Evolutionary conservation across 2,329 filamentous ascomycete genomes (phyloP), one percentile per base, ranked within the genome.

Genomic region (Colletotrichum sp.): DNA sequence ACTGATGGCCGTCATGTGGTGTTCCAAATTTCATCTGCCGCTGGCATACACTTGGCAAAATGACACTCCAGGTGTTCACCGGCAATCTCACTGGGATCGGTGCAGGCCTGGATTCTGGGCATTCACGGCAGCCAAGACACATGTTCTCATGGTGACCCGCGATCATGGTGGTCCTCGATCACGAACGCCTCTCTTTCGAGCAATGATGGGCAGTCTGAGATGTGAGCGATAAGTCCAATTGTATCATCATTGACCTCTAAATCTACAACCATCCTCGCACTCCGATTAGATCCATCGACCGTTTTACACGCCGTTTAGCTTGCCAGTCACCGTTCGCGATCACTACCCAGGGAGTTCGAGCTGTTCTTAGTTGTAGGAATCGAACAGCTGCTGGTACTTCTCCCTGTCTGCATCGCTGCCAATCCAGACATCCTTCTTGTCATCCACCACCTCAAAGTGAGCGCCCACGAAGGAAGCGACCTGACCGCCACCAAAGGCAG

Each of bases 401-500:
- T 70, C 13, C 6, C 64, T 65, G 9, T 67, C 78, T 3, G 64
- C 55, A 18, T 73, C 67, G 9, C 79, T 77, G 0, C 81, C 81
- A 3, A 78, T 59, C 81, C 81, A 83, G 6, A 81, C 78, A 73
- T 80, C 79, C n/a, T 69, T 74, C 0, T 57, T 76, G 28, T 66
- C 59, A 13, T 82, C 77, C 1, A 83, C 78, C 3, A 78, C 79
- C 67, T 82, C 81, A 4, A 83, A 66, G 12, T 82, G 69, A 15
- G 68, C 73, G 4, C 81, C 81, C 13, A 81, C 69, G 15, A 78
- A 82, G 0, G 79, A 81, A 1, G 81, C 81, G 1, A 83, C 81
- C 80, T 81, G 81, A 1, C 81, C 81, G 6, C 68, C 71, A 3
- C 79, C 79, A 49, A 79, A 77, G 24, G 81, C 81, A 6, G 69